phyloP scores from a whole-genome alignment of 371 early-diverging fungal genomes.

The Mucor saturninus region DNA sequence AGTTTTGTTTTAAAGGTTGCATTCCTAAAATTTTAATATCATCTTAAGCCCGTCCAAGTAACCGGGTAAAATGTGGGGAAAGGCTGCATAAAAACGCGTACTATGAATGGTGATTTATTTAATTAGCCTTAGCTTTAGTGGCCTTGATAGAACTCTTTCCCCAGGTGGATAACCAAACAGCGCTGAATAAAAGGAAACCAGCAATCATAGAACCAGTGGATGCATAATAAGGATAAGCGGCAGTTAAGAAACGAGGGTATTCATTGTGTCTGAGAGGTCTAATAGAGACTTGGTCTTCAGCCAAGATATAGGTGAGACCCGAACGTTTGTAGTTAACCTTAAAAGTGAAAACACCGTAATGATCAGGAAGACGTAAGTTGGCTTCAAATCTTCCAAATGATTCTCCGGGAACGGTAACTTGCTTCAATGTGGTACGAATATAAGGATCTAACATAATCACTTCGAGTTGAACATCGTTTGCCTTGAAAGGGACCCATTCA shows the following conservation, averaged over 20 bases:
- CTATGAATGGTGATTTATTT: slow-evolving; percentile 3
- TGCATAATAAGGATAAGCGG: slow-evolving; percentile 95
- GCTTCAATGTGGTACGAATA: slow-evolving; percentile 80
- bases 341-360: slow-evolving; percentile 96
- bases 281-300: slow-evolving; percentile 81
- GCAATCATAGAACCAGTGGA: slow-evolving; percentile 80
- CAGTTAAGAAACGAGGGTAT: slow-evolving; percentile 89
- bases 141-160: slow-evolving; percentile 4
- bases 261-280: slow-evolving; percentile 94
- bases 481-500: slow-evolving; percentile 83
- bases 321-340: slow-evolving; percentile 88
- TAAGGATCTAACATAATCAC: slow-evolving; percentile 97
- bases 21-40: slow-evolving; percentile 8
- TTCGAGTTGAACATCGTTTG: slow-evolving; percentile 85
- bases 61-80: slow-evolving; percentile 7
- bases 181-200: slow-evolving; percentile 84
- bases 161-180: slow-evolving; percentile 75
- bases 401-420: slow-evolving; percentile 28
- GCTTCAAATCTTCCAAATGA: slow-evolving; percentile 55
- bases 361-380: slow-evolving; percentile 84
- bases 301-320: slow-evolving; percentile 76
- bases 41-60: slow-evolving; percentile 1
- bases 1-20: not conserved
- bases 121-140: slow-evolving; percentile 15
- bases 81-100: not conserved